Evolutionary conservation across 176 grass and related monocot genomes (phyloP).

Genomic region (Aegilops tauschii): DNA sequence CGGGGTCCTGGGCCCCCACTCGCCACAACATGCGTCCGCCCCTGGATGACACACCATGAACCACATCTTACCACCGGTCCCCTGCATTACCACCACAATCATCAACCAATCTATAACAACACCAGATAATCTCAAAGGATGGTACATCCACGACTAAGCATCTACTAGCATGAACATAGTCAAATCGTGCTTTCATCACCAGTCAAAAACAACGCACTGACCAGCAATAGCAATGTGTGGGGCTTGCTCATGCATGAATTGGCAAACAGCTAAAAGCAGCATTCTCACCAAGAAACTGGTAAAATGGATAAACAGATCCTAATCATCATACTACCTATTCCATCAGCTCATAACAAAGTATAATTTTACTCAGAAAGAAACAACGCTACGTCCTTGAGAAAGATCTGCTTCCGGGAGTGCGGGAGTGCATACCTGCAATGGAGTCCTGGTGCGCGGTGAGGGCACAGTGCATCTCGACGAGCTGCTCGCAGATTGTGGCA

Average conservation of each 20-base stretch:
- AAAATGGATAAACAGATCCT: background rate
- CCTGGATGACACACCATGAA: background rate
- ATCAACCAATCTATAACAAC: background rate
- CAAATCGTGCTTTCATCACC: background rate
- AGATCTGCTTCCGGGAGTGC: background rate
- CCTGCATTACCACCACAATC: background rate
- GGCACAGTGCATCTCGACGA: slow-evolving; percentile 86
- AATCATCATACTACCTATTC: background rate
- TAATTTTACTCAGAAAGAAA: background rate
- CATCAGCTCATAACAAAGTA: too few species aligned
- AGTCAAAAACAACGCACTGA: background rate
- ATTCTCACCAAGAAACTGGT: background rate
- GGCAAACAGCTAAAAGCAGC: background rate
- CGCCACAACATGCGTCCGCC: too few species aligned
- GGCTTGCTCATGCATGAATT: background rate
- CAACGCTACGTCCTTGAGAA: background rate
- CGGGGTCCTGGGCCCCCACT: too few species aligned
- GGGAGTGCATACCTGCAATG: slow-evolving; percentile 46
- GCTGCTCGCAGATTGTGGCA: slow-evolving; percentile 90
- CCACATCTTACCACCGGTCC: background rate
- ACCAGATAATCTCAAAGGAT: background rate
- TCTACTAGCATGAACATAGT: background rate
- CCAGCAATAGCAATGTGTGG: background rate
- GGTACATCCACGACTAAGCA: background rate
- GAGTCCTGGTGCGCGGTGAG: slow-evolving; percentile 75